Percentiles rank a stretch among this genome's conserved stretches.
Conservation (phyloP, 1,284 basidiomycete genomes). For the Vanrija pseudolonga region DNA sequence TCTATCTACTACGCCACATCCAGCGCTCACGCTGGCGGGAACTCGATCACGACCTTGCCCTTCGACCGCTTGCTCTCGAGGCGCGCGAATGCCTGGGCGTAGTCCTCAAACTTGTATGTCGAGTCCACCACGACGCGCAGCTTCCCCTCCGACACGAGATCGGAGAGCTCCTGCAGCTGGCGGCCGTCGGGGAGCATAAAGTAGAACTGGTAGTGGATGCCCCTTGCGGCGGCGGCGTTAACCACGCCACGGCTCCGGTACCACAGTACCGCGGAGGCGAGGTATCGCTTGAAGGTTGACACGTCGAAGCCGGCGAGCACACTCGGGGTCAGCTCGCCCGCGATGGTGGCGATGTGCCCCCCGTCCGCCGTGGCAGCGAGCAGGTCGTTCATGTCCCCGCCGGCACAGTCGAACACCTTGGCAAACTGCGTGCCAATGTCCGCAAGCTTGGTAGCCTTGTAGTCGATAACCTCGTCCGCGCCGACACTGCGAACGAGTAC, state of each 20-base stretch:
- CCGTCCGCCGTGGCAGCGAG: slow-evolving; percentile 1
- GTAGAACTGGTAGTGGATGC: slow-evolving; percentile 15
- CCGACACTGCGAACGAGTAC: slow-evolving; percentile 50
- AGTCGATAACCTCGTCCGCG: slow-evolving; percentile 51
- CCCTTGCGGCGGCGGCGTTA: neutral
- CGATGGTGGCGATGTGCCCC: slow-evolving; percentile 12
- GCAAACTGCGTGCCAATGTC: slow-evolving; percentile 6
- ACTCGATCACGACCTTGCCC: slow-evolving; percentile 16
- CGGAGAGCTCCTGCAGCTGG: slow-evolving; percentile 9
- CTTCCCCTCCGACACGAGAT: slow-evolving; percentile 9
- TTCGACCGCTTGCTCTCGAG: slow-evolving; percentile 16
- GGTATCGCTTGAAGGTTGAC: too few species aligned
- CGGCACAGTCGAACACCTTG: slow-evolving; percentile 22
- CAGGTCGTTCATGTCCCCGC: slow-evolving; percentile 10
- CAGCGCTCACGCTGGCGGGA: too few species aligned
- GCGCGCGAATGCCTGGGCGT: slow-evolving; percentile 9
- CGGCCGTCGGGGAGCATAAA: slow-evolving; percentile 18
- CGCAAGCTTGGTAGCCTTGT: slow-evolving; percentile 12
- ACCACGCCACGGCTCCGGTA: neutral
- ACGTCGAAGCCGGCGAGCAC: slow-evolving; percentile 9
- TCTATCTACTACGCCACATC: too few species aligned
- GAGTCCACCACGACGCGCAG: slow-evolving; percentile 12
- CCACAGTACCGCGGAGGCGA: neutral
- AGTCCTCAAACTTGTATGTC: slow-evolving; percentile 5
- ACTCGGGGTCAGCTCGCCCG: slow-evolving; percentile 7